These are phyloP conservation scores for Apodospora peruviana DNA, from an alignment of 495 filamentous ascomycete species.

Conservation along the genomic window DNA sequence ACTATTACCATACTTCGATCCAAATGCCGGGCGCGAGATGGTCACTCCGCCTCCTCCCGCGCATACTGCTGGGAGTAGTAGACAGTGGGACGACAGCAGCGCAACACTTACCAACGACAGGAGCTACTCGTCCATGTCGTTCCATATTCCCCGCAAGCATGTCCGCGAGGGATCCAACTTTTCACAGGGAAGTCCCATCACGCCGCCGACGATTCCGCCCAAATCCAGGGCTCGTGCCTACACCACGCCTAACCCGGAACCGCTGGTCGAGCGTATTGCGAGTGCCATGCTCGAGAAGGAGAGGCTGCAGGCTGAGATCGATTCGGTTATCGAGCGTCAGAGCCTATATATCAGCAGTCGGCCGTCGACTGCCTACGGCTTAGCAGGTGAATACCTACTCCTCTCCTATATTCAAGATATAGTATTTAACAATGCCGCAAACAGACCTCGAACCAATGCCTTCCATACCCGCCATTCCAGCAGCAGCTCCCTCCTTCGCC, in stretches of 20 bases:
- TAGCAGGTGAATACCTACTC: slow-evolving; percentile 5
- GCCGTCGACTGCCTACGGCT: slow-evolving; percentile 37
- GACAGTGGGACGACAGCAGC: slow-evolving; percentile 27
- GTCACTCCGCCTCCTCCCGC: slow-evolving; percentile 39
- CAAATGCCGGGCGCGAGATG: slow-evolving; percentile 21
- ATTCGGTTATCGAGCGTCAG: slow-evolving; percentile 47
- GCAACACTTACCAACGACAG: slow-evolving; percentile 32
- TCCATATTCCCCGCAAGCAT: slow-evolving; percentile 45
- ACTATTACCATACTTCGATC: slow-evolving; percentile 46
- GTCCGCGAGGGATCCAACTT: slow-evolving; percentile 22
- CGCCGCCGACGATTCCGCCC: slow-evolving; percentile 19
- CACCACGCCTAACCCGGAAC: slow-evolving; percentile 31
- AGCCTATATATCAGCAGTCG: slow-evolving; percentile 46
- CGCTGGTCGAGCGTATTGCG: slow-evolving; percentile 45
- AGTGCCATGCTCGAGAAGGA: slow-evolving; percentile 48
- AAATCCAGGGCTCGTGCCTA: slow-evolving; percentile 27
- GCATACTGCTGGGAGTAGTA: slow-evolving; percentile 26
- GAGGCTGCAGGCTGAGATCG: slow-evolving; percentile 46
- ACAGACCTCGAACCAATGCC: slow-evolving; percentile 42
- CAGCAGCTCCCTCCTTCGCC: slow-evolving; percentile 44
- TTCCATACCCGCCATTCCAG: slow-evolving; percentile 39
- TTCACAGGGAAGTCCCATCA: slow-evolving; percentile 11
- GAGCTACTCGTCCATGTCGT: slow-evolving; percentile 45
- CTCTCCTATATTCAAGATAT: background rate
- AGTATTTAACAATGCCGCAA: background rate